These are phyloP conservation scores for Pugionium cornutum DNA, from an alignment of 345 rosid genomes.

Conservation along the genomic window DNA sequence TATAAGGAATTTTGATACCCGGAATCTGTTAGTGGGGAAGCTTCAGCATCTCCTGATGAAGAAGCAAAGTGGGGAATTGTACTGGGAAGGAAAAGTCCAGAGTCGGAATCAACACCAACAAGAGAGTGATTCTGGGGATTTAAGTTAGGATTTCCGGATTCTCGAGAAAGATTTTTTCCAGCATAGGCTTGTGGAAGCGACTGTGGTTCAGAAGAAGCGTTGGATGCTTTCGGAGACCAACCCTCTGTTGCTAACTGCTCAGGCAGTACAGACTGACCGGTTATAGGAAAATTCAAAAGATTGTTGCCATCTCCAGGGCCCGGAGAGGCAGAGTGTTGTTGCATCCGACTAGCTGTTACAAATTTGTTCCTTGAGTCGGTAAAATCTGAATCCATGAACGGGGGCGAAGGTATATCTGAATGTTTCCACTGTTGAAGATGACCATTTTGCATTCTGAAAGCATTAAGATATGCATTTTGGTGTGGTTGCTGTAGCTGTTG, in stretches of 20 bases:
- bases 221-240: constrained; percentile 54
- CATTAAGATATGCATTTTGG: constrained; percentile 45
- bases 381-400: constrained; percentile 56
- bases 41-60: constrained; percentile 47
- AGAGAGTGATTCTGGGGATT: constrained; percentile 46
- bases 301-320: constrained; percentile 49
- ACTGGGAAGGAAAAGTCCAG: constrained; percentile 67
- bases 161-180: constrained; percentile 48
- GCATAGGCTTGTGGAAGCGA: constrained; percentile 52
- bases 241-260: constrained; percentile 55
- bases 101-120: constrained; percentile 60
- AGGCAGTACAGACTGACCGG: constrained; percentile 52
- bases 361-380: constrained; percentile 47
- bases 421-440: constrained; percentile 57
- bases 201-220: constrained; percentile 50
- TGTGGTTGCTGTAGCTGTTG: constrained; percentile 42
- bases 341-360: constrained; percentile 37
- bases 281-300: constrained; percentile 56
- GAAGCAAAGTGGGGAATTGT: constrained; percentile 50
- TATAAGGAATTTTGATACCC: constrained; percentile 58
- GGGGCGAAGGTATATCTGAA: constrained; percentile 49
- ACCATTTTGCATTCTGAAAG: constrained; percentile 53
- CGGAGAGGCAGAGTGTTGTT: constrained; percentile 33
- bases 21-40: constrained; percentile 56
- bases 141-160: constrained; percentile 44